Percentiles rank a stretch among this genome's conserved stretches.
These are phyloP conservation scores for Coffea canephora DNA, from an alignment of 257 asterid genomes.

Conservation along the genomic window DNA sequence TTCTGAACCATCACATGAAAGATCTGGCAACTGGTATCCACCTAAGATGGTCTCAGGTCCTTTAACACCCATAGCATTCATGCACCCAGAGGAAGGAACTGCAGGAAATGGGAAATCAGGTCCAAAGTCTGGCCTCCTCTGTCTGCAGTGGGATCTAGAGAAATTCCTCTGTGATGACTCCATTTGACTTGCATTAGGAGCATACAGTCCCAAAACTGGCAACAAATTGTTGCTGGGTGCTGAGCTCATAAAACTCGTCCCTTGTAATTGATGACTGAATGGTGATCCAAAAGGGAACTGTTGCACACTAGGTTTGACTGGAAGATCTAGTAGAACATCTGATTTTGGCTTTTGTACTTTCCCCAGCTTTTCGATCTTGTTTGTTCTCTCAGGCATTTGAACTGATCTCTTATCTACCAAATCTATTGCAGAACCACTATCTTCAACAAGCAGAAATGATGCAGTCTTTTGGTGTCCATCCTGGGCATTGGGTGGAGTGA, in stretches of 20 bases:
- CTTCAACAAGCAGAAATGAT: slow-evolving; percentile 41
- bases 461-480: slow-evolving; percentile 37
- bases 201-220: slow-evolving; percentile 43
- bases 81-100: slow-evolving; percentile 26
- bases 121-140: slow-evolving; percentile 23
- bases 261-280: slow-evolving; percentile 26
- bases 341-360: slow-evolving; percentile 46
- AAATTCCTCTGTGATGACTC: slow-evolving; percentile 33
- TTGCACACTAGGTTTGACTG: slow-evolving; percentile 32
- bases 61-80: slow-evolving; percentile 24
- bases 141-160: slow-evolving; percentile 25
- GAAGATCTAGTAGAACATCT: slow-evolving; percentile 30
- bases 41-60: slow-evolving; percentile 11
- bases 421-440: slow-evolving; percentile 35
- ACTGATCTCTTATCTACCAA: slow-evolving; percentile 26
- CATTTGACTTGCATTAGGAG: slow-evolving; percentile 44
- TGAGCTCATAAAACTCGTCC: slow-evolving; percentile 20
- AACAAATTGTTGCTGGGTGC: slow-evolving; percentile 21
- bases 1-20: slow-evolving; percentile 26
- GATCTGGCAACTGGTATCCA: slow-evolving; percentile 25
- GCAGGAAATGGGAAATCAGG: slow-evolving; percentile 28
- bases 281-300: slow-evolving; percentile 30
- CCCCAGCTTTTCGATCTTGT: slow-evolving; percentile 38
- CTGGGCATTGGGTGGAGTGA: slow-evolving; percentile 30
- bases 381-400: slow-evolving; percentile 32